Base-by-base conservation (phyloP, 2,329 filamentous ascomycete species). In the Colletotrichum magnum region DNA sequence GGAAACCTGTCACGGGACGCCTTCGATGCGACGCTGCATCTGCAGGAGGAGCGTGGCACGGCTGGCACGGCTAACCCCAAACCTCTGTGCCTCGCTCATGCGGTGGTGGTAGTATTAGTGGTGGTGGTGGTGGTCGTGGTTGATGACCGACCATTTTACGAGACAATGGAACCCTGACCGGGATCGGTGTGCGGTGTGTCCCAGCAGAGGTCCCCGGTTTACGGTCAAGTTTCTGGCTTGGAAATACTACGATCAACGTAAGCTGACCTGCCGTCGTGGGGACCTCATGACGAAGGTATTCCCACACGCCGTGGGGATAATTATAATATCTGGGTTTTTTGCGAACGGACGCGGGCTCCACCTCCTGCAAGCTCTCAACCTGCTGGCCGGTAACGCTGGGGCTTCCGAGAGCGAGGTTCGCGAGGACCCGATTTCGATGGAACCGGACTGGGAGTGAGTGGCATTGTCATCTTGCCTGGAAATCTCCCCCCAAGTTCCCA, bases 1-100 rank as follows among this genome's bases (percentile, higher is more conserved):
- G 61, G 61, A 68, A 68, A 65, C 66, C n/a, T 43, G 61, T 65
- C 61, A 68, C 54, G 61, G 54, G 61, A 59, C 61, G 16, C 32
- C 54, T 21, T 58, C 12, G 66, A 68, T 68, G 61, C 66, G 54
- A 65, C 66, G 54, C 61, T 64, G 65, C 65, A 68, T 57, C 59
- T 64, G 64, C 59, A 58, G 58, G 52, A 64, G 9, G n/a, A 28
- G 51, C 16, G 47, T 21, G 53, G 47, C 53, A 58, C 62, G 45
- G 62, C 62, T 64, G 43, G 32, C 52, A 64, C 61, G 61, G 52
- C 28, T 51, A 56, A 39, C 41, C 51, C 61, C 45, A 16, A 54
- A 54, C 26, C 9, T 54, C 58, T 52, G 47, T 61, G 45, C 47
- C 58, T 61, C 58, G 21, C 21, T 24, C 21, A 24, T 24, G 21